Percentiles rank a stretch among this genome's conserved stretches.
Evolutionary conservation across 768 basidiomycete species (phyloP).

Genomic region (Hygrocybe punicea): DNA sequence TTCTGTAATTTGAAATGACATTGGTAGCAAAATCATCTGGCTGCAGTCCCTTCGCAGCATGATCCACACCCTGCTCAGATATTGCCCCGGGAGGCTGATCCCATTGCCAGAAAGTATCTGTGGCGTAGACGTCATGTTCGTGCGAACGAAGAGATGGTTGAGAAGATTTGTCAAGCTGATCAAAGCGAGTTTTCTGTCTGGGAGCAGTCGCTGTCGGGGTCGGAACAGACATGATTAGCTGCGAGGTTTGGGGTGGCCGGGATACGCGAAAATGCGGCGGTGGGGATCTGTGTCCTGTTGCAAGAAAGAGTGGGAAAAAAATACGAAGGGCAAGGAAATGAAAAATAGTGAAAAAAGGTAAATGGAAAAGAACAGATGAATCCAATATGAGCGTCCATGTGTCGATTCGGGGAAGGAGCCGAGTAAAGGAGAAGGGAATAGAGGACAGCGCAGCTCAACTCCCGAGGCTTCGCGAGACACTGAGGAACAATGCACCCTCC

Average conservation of each 20-base stretch:
- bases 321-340: constrained; percentile 34
- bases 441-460: constrained; percentile 17
- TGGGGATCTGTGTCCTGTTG: constrained; percentile 50
- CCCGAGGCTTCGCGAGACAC: constrained; percentile 17
- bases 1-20: not conserved
- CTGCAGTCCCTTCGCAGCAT: constrained; percentile 1
- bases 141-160: not conserved
- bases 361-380: constrained; percentile 34
- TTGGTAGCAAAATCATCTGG: constrained; percentile 4
- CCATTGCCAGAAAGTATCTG: constrained; percentile 20
- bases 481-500: constrained; percentile 18
- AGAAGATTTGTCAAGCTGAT: constrained; percentile 14
- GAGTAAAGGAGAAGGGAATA: constrained; percentile 30
- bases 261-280: constrained; percentile 28
- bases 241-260: not conserved
- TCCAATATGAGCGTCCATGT: constrained; percentile 45
- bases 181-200: constrained; percentile 24
- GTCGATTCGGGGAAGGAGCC: constrained; percentile 33
- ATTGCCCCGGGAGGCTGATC: constrained; percentile 5
- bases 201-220: not conserved
- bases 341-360: constrained; percentile 32
- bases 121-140: constrained; percentile 24
- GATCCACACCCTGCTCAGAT: constrained; percentile 1
- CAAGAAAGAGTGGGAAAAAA: constrained; percentile 37
- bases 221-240: not conserved